These are phyloP conservation scores for Tolypocladium tropicale DNA, from an alignment of 2,329 filamentous ascomycete genomes.

Conservation along the genomic window DNA sequence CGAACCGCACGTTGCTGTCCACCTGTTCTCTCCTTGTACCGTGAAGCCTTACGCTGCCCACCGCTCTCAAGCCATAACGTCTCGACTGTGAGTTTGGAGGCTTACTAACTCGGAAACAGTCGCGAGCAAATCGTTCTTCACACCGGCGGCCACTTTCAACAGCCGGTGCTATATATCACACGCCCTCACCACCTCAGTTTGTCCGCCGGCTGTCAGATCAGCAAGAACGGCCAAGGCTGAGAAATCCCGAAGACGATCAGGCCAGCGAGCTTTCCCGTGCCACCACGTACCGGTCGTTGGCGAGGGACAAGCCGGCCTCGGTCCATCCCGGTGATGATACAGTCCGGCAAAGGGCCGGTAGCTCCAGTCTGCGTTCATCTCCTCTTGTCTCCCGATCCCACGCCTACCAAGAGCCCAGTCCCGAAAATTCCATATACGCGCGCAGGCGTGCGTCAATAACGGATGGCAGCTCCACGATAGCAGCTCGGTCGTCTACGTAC, in stretches of 20 bases:
- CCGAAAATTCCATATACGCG: conserved; percentile 17
- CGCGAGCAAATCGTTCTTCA: conserved; percentile 33
- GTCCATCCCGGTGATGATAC: conserved; percentile 26
- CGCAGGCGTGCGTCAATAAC: conserved; percentile 35
- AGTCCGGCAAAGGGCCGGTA: conserved; percentile 19
- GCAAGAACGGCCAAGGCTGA: conserved; percentile 31
- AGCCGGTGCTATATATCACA: conserved; percentile 35
- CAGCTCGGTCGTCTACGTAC: conserved; percentile 32
- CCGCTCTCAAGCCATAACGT: not conserved
- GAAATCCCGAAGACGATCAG: conserved; percentile 34
- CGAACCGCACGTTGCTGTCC: not conserved
- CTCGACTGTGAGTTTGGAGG: not conserved
- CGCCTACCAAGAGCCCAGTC: conserved; percentile 32
- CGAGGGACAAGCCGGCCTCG: conserved; percentile 32
- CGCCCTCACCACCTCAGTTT: conserved; percentile 39
- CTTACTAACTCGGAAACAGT: conserved; percentile 21
- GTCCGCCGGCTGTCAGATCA: conserved; percentile 47
- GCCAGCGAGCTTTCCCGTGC: conserved; percentile 29
- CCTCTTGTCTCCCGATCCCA: conserved; percentile 39
- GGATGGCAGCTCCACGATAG: conserved; percentile 29
- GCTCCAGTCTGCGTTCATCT: conserved; percentile 27
- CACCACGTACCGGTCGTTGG: conserved; percentile 30
- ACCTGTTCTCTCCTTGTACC: not conserved
- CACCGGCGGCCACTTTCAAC: conserved; percentile 45
- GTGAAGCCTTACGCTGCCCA: not conserved